Conservation (phyloP, 345 rosid genomes). For the Eucalyptus curtisii region DNA sequence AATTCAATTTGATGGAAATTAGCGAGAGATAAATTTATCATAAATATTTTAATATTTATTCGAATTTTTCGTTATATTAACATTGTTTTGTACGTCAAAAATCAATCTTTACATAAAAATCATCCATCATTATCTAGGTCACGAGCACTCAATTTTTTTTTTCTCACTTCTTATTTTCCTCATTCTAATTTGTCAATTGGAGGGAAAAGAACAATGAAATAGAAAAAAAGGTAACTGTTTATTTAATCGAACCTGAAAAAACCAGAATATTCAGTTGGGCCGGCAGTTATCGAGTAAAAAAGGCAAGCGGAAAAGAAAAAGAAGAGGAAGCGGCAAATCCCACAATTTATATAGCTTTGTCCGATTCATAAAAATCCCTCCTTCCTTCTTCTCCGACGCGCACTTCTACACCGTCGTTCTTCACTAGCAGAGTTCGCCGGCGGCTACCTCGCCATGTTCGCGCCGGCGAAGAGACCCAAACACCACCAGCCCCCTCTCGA, state of each 20-base stretch:
- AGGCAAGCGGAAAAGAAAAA: neutral
- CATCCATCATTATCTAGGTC: neutral
- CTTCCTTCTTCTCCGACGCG: neutral
- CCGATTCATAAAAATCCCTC: neutral
- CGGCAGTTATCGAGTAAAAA: neutral
- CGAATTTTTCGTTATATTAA: rapidly evolving
- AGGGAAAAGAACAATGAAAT: neutral
- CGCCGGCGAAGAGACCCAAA: neutral
- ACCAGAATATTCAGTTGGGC: neutral
- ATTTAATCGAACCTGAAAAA: neutral
- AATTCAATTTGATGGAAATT: rapidly evolving
- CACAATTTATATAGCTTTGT: neutral
- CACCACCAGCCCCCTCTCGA: neutral
- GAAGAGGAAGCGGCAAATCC: neutral
- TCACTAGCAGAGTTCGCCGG: neutral
- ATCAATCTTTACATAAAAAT: neutral
- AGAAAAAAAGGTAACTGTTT: neutral
- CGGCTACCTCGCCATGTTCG: neutral
- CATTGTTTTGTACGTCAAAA: neutral
- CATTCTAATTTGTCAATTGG: neutral
- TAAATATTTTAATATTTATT: too few species aligned
- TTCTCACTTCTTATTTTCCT: neutral
- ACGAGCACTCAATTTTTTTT: neutral
- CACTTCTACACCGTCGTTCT: neutral
- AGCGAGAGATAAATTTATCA: rapidly evolving